Base-by-base conservation (phyloP, 768 basidiomycete species). In the Boletales sp. region DNA sequence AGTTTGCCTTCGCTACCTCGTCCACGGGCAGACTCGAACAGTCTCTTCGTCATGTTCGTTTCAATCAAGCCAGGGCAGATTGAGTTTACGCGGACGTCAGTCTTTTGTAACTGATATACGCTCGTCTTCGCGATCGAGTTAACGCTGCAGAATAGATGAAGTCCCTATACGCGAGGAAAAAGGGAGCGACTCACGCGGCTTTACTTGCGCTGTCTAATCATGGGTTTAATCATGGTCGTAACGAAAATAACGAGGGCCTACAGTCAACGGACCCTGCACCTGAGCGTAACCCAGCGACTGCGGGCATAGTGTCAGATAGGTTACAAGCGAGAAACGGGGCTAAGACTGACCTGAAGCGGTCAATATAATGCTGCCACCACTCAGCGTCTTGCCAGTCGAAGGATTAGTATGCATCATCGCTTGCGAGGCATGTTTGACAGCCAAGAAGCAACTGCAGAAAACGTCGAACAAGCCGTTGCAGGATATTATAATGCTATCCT, bases 61-160 rank as follows among this genome's bases (percentile, higher is more conserved):
- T 95, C 89, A 61, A 96, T 92, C 50, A 96, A 70, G 13, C 93
- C 94, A 6, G 94, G 94, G 62, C 92, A 94, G 57, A 96, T 83
- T 39, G 85, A 75, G 67, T 93, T 95, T 55, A 96, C 86, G 39
- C 94, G 87, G 56, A 97, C 79, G 67, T 92, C 87, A 1, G 83
- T 85, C 63, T 78, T 86, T 56, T 84, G 78, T 19, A 95, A 77
- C 66, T 92, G 88, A 65, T 86, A 90, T 5, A 83, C 81, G 11
- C 83, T 74, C 5, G 88, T 94, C 62, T 90, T 81, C 8, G 91
- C 94, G 57, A 95, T 83, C 40, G 84, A 90, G 65, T 91, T 92
- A 19, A 96, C 93, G 11, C 89, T 93, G 54, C 15, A 35, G 38
- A 19, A 21, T 33, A 45, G 40, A n/a, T 62, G 34, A 49, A 50